These are phyloP conservation scores for Picochlorum sp. DNA, from an alignment of 139 green algal species.

Conservation along the genomic window DNA sequence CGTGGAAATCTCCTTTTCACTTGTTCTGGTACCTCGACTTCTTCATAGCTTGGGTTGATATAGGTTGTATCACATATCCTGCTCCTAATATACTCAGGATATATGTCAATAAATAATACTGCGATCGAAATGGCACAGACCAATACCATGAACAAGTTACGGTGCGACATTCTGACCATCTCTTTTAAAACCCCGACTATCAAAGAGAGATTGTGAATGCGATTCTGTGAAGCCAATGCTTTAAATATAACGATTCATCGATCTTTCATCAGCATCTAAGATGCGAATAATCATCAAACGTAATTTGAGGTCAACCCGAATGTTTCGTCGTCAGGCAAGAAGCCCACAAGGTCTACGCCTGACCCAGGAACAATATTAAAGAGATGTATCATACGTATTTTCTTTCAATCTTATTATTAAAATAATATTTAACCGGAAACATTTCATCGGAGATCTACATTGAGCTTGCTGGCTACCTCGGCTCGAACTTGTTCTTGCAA, in stretches of 20 bases:
- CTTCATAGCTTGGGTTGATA: conserved; percentile 16
- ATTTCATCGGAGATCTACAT: conserved; percentile 54
- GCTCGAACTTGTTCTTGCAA: conserved; percentile 73
- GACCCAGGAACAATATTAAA: too few species aligned
- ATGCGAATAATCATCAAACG: too few species aligned
- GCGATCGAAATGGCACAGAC: not conserved
- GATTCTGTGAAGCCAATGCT: too few species aligned
- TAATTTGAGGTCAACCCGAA: too few species aligned
- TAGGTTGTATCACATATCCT: conserved; percentile 25
- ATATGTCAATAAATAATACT: too few species aligned
- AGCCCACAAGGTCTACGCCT: too few species aligned
- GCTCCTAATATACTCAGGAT: not conserved
- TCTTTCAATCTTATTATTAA: not conserved
- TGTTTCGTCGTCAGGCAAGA: too few species aligned
- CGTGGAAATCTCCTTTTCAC: not conserved
- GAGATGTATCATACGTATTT: not conserved
- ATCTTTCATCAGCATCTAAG: too few species aligned
- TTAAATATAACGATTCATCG: too few species aligned
- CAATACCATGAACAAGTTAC: not conserved
- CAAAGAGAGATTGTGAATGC: too few species aligned
- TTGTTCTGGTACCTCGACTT: not conserved
- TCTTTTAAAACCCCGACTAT: too few species aligned
- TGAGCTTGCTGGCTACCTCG: conserved; percentile 39
- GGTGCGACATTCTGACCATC: too few species aligned
- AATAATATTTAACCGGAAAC: not conserved